Conservation (phyloP, 164 flowering plant genomes). For the Annona squamosa region DNA sequence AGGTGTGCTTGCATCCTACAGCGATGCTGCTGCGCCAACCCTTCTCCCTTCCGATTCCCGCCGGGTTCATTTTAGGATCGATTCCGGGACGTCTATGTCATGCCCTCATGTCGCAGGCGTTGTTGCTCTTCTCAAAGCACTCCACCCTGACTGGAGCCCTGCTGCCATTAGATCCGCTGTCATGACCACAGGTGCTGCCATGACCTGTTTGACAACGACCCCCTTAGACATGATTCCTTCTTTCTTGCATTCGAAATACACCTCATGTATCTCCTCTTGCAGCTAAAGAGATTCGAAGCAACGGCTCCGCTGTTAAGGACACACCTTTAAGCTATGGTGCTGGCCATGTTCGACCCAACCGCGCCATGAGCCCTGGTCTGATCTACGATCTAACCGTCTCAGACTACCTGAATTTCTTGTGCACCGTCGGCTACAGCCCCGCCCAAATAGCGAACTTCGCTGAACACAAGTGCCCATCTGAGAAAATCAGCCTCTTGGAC, state of each 20-base stretch:
- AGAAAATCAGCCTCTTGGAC: slow-evolving; percentile 37
- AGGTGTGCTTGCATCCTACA: slow-evolving; percentile 61
- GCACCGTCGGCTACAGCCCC: slow-evolving; percentile 60
- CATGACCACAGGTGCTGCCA: slow-evolving; percentile 55
- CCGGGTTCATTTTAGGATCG: slow-evolving; percentile 29
- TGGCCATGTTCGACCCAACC: slow-evolving; percentile 68
- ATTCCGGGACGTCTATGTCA: slow-evolving; percentile 88
- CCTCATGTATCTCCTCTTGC: too few relatives aligned
- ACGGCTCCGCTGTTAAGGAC: slow-evolving; percentile 25
- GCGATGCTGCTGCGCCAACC: slow-evolving; percentile 48
- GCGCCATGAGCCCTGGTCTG: slow-evolving; percentile 82
- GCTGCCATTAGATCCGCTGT: slow-evolving; percentile 70
- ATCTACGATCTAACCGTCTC: slow-evolving; percentile 58
- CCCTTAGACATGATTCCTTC: too few relatives aligned
- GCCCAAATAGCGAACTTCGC: slow-evolving; percentile 31
- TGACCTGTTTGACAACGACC: too few relatives aligned
- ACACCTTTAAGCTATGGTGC: slow-evolving; percentile 80
- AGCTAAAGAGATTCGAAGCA: slow-evolving; percentile 36
- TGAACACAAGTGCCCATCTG: slow-evolving; percentile 21
- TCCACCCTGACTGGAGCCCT: slow-evolving; percentile 73
- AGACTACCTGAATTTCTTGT: slow-evolving; percentile 64
- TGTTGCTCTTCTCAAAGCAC: slow-evolving; percentile 61
- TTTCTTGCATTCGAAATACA: too few relatives aligned
- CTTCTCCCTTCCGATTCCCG: slow-evolving; percentile 35
- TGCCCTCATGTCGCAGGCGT: slow-evolving; percentile 81